Evolutionary conservation across 345 rosid species (phyloP).

Genomic region (Balakata baccata): DNA sequence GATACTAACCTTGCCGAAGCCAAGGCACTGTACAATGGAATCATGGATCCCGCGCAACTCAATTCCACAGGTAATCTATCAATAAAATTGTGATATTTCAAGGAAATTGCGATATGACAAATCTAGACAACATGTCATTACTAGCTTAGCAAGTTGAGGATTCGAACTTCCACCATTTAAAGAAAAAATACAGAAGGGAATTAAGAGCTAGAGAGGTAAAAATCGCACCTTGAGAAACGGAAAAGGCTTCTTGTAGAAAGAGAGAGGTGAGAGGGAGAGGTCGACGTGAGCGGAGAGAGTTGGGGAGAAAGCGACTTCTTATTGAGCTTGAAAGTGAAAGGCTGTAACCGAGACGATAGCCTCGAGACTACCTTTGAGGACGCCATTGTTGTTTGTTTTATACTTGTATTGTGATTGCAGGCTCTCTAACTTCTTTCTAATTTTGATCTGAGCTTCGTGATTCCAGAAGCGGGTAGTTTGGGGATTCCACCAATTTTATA

Average conservation of each 20-base stretch:
- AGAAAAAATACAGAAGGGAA: neutral
- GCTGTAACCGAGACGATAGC: slow-evolving; percentile 49
- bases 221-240: slow-evolving; percentile 34
- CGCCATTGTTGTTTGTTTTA: slow-evolving; percentile 35
- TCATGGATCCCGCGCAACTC: slow-evolving; percentile 49
- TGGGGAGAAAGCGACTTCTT: slow-evolving; percentile 35
- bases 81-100: neutral
- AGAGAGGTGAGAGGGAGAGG: slow-evolving; percentile 27
- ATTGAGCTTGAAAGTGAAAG: slow-evolving; percentile 34
- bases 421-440: neutral
- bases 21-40: slow-evolving; percentile 63
- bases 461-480: neutral
- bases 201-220: neutral
- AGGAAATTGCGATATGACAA: neutral
- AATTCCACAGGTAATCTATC: slow-evolving; percentile 56
- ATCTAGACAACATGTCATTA: neutral
- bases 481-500: neutral
- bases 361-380: slow-evolving; percentile 45
- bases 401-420: neutral
- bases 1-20: slow-evolving; percentile 64
- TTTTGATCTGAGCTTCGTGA: neutral
- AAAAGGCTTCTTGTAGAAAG: slow-evolving; percentile 36
- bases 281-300: slow-evolving; percentile 30
- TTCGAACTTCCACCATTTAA: neutral
- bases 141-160: neutral